Percentiles rank a stretch among this genome's conserved stretches.
Conservation (phyloP, 139 green algal genomes). For the Nannochloris sp. region DNA sequence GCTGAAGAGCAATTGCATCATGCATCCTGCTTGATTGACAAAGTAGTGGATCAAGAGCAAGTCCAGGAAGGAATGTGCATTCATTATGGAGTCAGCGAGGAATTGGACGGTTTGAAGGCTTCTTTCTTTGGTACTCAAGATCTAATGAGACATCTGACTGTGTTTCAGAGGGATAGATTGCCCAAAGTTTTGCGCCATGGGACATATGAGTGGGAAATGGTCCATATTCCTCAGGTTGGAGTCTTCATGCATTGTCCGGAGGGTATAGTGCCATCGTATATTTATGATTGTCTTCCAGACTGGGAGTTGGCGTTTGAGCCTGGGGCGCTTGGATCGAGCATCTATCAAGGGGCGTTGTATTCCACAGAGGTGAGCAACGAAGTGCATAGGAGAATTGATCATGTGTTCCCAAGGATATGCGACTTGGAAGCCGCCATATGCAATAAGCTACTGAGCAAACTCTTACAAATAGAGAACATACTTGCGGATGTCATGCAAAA, state of each 20-base stretch:
- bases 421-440: conserved; percentile 59
- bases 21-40: conserved; percentile 32
- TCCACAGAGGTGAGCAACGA: conserved; percentile 31
- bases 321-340: conserved; percentile 7
- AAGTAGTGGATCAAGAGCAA: conserved; percentile 49
- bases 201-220: conserved; percentile 54
- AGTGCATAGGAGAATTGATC: conserved; percentile 58
- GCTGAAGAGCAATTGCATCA: neutral
- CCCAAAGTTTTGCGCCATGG: conserved; percentile 31
- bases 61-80: conserved; percentile 41
- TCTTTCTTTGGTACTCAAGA: conserved; percentile 50
- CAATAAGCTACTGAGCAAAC: neutral
- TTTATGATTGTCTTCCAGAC: conserved; percentile 64
- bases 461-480: neutral
- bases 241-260: conserved; percentile 45
- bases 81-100: conserved; percentile 42
- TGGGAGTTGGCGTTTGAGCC: conserved; percentile 44
- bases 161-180: conserved; percentile 52
- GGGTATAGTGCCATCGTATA: conserved; percentile 32
- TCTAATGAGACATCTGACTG: conserved; percentile 49
- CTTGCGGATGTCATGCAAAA: neutral
- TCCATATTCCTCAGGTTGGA: conserved; percentile 71
- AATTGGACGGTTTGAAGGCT: conserved; percentile 64
- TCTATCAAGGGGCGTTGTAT: conserved; percentile 51
- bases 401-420: conserved; percentile 69